Conservation (phyloP, 805 yeast genomes). For the Candida pini region DNA sequence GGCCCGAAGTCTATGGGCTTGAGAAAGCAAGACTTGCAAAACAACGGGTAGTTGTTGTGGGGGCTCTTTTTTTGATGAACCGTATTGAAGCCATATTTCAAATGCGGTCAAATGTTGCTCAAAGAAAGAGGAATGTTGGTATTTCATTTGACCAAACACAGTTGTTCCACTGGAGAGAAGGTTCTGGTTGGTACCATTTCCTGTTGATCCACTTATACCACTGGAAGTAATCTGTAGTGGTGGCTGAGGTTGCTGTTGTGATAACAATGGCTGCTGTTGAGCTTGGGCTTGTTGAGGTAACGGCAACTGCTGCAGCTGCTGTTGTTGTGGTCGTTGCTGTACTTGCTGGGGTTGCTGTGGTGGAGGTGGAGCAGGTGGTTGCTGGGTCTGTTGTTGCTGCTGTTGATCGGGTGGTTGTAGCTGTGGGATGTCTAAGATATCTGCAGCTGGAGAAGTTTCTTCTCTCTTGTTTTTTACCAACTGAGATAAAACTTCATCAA, state of each 20-base stretch:
- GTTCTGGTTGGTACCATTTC: conserved; percentile 10
- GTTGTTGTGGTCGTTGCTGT: conserved; percentile 2
- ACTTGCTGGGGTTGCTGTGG: conserved; percentile 4
- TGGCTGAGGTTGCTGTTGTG: conserved; percentile 1
- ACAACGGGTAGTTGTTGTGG: conserved; percentile 96
- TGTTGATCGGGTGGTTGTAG: conserved; percentile 22
- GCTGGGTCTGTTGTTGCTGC: conserved; percentile 5
- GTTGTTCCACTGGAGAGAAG: too few relatives aligned
- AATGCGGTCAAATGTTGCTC: conserved; percentile 96
- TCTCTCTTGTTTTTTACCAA: conserved; percentile 38
- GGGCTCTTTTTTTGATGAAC: conserved; percentile 74
- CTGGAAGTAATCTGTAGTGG: not conserved
- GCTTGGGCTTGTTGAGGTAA: not conserved
- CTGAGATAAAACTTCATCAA: conserved; percentile 85
- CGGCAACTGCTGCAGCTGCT: not conserved
- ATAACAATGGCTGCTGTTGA: not conserved
- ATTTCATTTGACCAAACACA: too few relatives aligned
- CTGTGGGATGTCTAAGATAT: conserved; percentile 25
- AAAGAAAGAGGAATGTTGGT: conserved; percentile 89
- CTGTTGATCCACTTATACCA: not conserved
- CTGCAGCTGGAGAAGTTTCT: conserved; percentile 18
- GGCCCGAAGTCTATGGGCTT: conserved; percentile 89
- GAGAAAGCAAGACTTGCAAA: conserved; percentile 85
- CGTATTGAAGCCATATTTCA: conserved; percentile 92
- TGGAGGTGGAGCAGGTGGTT: not conserved